phyloP scores from a whole-genome alignment of 805 yeast genomes.

The Brettanomyces custersianus region DNA sequence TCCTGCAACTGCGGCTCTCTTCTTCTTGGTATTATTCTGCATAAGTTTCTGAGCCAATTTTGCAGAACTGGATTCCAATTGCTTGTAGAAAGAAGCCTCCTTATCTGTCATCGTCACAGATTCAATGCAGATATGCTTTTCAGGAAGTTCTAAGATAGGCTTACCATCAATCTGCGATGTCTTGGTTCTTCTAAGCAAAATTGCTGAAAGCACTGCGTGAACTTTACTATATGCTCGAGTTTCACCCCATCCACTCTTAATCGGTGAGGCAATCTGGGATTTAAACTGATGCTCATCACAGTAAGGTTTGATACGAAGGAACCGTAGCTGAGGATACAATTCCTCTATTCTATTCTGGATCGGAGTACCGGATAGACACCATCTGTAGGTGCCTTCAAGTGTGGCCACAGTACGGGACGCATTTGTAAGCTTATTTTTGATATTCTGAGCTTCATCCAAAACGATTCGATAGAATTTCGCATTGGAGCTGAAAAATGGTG shows the following conservation, averaged over 20 bases:
- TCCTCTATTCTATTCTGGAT: slow-evolving; percentile 50
- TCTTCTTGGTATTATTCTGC: slow-evolving; percentile 14
- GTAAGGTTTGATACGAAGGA: slow-evolving; percentile 55
- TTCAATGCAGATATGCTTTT: slow-evolving; percentile 41
- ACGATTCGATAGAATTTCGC: slow-evolving; percentile 44
- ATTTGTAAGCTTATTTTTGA: slow-evolving; percentile 41
- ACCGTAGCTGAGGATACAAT: slow-evolving; percentile 41
- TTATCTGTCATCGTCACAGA: slow-evolving; percentile 41
- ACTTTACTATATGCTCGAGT: slow-evolving; percentile 43
- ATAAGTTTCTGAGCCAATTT: slow-evolving; percentile 40
- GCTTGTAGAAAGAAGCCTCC: slow-evolving; percentile 49
- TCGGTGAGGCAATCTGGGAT: slow-evolving; percentile 46
- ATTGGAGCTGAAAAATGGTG: slow-evolving; percentile 53
- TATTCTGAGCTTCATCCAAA: slow-evolving; percentile 49
- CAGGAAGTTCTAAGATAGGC: slow-evolving; percentile 65
- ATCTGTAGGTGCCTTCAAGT: slow-evolving; percentile 30
- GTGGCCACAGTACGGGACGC: slow-evolving; percentile 38
- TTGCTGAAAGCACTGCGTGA: slow-evolving; percentile 62
- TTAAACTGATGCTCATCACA: slow-evolving; percentile 47
- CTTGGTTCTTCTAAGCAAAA: slow-evolving; percentile 70
- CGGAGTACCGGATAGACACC: slow-evolving; percentile 54
- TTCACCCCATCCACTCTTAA: slow-evolving; percentile 29
- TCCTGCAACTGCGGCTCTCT: slow-evolving; percentile 6
- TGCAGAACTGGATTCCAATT: slow-evolving; percentile 47
- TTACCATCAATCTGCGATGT: slow-evolving; percentile 65